Base-by-base conservation (phyloP, 2,329 filamentous ascomycete species). In the Phyllosticta citriasiana region DNA sequence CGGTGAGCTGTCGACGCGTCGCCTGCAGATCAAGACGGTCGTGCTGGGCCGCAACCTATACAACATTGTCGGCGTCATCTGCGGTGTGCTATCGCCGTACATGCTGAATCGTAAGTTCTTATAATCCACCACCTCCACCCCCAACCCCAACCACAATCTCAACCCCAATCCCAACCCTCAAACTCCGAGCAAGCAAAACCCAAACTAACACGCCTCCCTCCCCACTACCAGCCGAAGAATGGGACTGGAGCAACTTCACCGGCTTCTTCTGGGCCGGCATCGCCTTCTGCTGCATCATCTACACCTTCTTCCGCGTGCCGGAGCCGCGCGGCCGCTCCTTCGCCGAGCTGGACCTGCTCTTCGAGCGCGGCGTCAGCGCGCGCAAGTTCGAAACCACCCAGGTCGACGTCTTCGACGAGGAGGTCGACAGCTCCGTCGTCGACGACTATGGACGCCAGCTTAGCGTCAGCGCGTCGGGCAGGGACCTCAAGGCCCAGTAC, bases 1-100 rank as follows among this genome's bases (percentile, higher is more conserved):
- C 4, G 84, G 88, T 0, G 91, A 96, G 72, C 76, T 96, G 24
- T 91, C 90, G 0, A 91, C 90, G 0, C 84, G 89, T 14, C 83
- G 91, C 1, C 80, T 97, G 35, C 88, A 92, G 70, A 92, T 95
- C 78, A 96, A 96, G 79, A 96, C 92, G 0, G 88, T 96, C 24
- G 91, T 94, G 0, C 82, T 96, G 2, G 91, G 88, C 1, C 87
- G 91, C 60, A 89, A 90, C 67, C 77, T 91, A 12, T 80, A 78
- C 79, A 92, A 94, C 69, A 78, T 96, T 57, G 88, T 92, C 53
- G 87, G 84, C 65, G 96, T 97, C 66, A 76, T 96, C 67, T 89
- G 86, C 70, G 87, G 85, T 57, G 87, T 96, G 3, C 75, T 96
- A 51, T 95, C 90, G 0, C 91, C 91, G 0, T 96, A 95, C 76